A percentile compares a stretch with the other conserved stretches of the same genome.
Conservation (phyloP, 805 yeast species). For the Wickerhamomyces tratensis region DNA sequence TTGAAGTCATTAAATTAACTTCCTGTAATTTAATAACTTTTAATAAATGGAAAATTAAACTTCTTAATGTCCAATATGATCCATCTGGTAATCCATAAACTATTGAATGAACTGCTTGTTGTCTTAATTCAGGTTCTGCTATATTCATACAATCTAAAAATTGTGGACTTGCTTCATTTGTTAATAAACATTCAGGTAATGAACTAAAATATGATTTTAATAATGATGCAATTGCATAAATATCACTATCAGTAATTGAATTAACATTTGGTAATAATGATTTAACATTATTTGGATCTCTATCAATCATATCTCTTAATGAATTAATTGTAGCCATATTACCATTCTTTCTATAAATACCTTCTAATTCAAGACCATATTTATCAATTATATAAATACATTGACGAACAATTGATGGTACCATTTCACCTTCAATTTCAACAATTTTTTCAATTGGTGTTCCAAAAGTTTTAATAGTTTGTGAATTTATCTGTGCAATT, state of each 20-base stretch:
- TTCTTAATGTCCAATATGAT: constrained; percentile 84
- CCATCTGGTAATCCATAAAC: constrained; percentile 91
- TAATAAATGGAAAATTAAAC: constrained; percentile 76
- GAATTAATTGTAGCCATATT: constrained; percentile 66
- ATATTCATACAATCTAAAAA: constrained; percentile 68
- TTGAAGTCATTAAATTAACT: constrained; percentile 71
- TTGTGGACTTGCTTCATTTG: constrained; percentile 47
- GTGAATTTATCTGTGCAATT: too few species aligned
- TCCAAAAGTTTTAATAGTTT: constrained; percentile 56
- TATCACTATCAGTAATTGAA: constrained; percentile 64
- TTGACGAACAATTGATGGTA: constrained; percentile 81
- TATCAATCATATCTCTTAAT: constrained; percentile 60
- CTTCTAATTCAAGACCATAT: constrained; percentile 79
- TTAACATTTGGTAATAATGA: constrained; percentile 45
- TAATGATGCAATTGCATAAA: constrained; percentile 80
- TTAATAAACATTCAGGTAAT: constrained; percentile 81
- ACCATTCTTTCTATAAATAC: constrained; percentile 83
- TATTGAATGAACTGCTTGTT: constrained; percentile 73
- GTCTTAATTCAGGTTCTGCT: constrained; percentile 47
- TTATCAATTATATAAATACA: constrained; percentile 82
- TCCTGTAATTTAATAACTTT: constrained; percentile 56
- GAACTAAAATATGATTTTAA: constrained; percentile 76
- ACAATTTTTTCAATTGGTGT: constrained; percentile 70
- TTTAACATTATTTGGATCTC: constrained; percentile 59
- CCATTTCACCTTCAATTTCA: constrained; percentile 80